Evolutionary conservation across 202 grass and related monocot genomes (phyloP).

Genomic region (Panicum virgatum): DNA sequence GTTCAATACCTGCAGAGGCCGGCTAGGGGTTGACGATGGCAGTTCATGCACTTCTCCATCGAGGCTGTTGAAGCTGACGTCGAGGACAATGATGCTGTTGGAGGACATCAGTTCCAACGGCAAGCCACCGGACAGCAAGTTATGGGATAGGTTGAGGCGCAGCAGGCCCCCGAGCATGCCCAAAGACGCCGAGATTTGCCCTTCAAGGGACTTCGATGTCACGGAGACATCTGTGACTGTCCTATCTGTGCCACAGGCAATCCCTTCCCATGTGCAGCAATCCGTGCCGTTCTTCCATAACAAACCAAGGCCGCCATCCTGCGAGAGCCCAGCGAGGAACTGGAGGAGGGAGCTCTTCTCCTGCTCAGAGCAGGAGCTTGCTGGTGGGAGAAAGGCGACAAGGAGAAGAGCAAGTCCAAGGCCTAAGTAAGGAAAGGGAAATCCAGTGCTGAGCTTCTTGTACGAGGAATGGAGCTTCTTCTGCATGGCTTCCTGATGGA

Average conservation of each 20-base stretch:
- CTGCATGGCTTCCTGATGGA: conserved; percentile 15
- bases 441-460: conserved; percentile 14
- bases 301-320: neutral
- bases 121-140: conserved; percentile 44
- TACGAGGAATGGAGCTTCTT: conserved; percentile 30
- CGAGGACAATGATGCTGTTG: conserved; percentile 39
- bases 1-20: conserved; percentile 48
- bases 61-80: conserved; percentile 64
- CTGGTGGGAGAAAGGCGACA: neutral
- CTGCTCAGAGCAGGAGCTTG: conserved; percentile 51
- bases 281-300: neutral
- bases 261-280: conserved; percentile 66
- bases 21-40: neutral
- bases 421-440: neutral
- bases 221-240: conserved; percentile 36
- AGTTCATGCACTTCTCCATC: conserved; percentile 23
- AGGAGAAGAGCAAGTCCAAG: conserved; percentile 21
- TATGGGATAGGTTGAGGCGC: conserved; percentile 53
- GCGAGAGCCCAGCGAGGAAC: conserved; percentile 41
- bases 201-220: conserved; percentile 34
- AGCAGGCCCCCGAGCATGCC: conserved; percentile 32
- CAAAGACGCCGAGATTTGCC: conserved; percentile 37
- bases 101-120: conserved; percentile 47
- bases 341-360: conserved; percentile 57
- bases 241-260: conserved; percentile 37